Percentiles rank a stretch among this genome's conserved stretches.
These are phyloP conservation scores for Cordia subcordata DNA, from an alignment of 257 asterid species.

Conservation along the genomic window DNA sequence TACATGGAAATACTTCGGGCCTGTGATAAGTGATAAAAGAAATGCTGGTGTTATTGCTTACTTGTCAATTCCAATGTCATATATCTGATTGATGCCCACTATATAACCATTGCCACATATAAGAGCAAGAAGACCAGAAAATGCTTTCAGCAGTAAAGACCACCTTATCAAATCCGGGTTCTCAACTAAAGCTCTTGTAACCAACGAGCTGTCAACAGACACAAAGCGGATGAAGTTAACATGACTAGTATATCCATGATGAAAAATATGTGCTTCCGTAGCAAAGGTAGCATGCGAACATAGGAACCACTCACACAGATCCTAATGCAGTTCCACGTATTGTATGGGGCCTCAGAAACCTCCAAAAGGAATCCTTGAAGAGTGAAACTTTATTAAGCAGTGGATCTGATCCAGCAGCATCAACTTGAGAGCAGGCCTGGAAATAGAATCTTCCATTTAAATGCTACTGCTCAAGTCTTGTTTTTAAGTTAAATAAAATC, in stretches of 20 bases:
- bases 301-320: constrained; percentile 58
- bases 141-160: constrained; percentile 82
- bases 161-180: constrained; percentile 88
- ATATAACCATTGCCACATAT: constrained; percentile 96
- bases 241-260: constrained; percentile 2
- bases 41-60: constrained; percentile 33
- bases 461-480: constrained; percentile 12
- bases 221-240: constrained; percentile 9
- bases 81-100: constrained; percentile 95
- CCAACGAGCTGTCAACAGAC: constrained; percentile 64
- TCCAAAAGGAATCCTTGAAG: constrained; percentile 92
- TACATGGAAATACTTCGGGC: neutral
- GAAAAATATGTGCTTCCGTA: neutral
- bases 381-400: constrained; percentile 44
- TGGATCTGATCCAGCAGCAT: constrained; percentile 71
- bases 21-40: constrained; percentile 1
- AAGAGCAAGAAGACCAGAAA: constrained; percentile 82
- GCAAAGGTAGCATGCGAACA: constrained; percentile 3
- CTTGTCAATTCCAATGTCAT: constrained; percentile 98
- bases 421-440: constrained; percentile 88
- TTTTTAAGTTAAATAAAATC: neutral
- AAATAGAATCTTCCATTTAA: constrained; percentile 34
- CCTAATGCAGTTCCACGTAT: constrained; percentile 96
- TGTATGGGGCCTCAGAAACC: constrained; percentile 96
- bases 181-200: constrained; percentile 81